Evolutionary conservation across 495 filamentous ascomycete species (phyloP).

Genomic region (Penicillium crystallinum): DNA sequence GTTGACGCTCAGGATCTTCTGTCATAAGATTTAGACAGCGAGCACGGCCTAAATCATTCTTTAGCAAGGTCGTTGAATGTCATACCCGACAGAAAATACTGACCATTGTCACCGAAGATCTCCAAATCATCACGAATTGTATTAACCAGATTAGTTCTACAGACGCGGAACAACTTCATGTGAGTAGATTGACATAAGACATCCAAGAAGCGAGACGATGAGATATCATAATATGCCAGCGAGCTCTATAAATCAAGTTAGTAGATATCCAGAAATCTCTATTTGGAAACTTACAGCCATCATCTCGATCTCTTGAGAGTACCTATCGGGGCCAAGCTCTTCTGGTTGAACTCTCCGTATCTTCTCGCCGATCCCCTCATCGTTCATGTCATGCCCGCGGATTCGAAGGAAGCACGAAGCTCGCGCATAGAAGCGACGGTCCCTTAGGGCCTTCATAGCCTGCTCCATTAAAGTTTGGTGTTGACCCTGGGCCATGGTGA

Average conservation of each 20-base stretch:
- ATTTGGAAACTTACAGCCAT: slow-evolving; percentile 40
- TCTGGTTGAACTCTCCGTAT: slow-evolving; percentile 17
- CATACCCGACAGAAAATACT: background rate
- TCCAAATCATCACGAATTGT: slow-evolving; percentile 32
- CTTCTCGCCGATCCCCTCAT: slow-evolving; percentile 11
- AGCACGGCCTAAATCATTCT: slow-evolving; percentile 4
- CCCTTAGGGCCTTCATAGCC: background rate
- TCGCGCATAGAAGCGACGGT: slow-evolving; percentile 12
- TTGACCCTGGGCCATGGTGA: slow-evolving; percentile 28
- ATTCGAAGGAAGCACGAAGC: slow-evolving; percentile 10
- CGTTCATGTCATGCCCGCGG: slow-evolving; percentile 2
- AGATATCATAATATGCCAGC: slow-evolving; percentile 51
- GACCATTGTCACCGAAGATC: slow-evolving; percentile 36
- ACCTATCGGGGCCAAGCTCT: slow-evolving; percentile 40
- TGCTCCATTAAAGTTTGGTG: slow-evolving; percentile 16
- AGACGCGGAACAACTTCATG: slow-evolving; percentile 41
- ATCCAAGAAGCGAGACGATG: slow-evolving; percentile 46
- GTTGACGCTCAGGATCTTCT: slow-evolving; percentile 43
- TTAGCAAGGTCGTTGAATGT: background rate
- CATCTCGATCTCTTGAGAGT: slow-evolving; percentile 41
- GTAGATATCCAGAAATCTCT: background rate
- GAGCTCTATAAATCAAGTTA: slow-evolving; percentile 26
- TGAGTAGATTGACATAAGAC: slow-evolving; percentile 42
- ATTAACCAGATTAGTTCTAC: slow-evolving; percentile 30
- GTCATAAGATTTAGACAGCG: slow-evolving; percentile 34